Conservation (phyloP, 495 filamentous ascomycete species). For the Penicillium turbatum region DNA sequence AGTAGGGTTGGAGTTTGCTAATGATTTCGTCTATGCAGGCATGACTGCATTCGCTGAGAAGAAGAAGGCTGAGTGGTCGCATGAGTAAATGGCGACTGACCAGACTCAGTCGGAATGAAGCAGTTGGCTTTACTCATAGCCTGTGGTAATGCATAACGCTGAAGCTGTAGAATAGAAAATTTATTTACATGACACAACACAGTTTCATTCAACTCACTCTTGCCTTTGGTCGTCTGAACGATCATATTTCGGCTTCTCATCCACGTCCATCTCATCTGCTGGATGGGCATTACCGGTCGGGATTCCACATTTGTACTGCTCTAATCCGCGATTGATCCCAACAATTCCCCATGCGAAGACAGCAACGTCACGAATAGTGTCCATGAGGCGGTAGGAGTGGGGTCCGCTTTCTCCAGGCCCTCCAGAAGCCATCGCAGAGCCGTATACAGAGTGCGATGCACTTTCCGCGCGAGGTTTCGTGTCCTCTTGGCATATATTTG, state of each 20-base stretch:
- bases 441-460: conserved; percentile 1
- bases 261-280: conserved; percentile 29
- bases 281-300: conserved; percentile 58
- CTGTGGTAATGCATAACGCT: not conserved
- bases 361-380: conserved; percentile 75
- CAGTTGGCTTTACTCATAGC: not conserved
- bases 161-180: not conserved
- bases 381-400: conserved; percentile 61
- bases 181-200: not conserved
- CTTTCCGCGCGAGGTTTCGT: not conserved
- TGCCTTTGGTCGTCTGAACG: conserved; percentile 5
- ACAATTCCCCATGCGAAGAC: conserved; percentile 48
- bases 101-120: not conserved
- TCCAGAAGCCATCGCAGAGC: not conserved
- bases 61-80: conserved; percentile 85
- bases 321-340: conserved; percentile 75
- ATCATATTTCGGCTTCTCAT: conserved; percentile 2
- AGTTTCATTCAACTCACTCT: not conserved
- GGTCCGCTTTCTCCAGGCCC: conserved; percentile 32
- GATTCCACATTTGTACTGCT: conserved; percentile 58
- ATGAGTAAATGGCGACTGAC: conserved; percentile 54
- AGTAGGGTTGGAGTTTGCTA: conserved; percentile 10
- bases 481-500: conserved; percentile 14
- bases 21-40: conserved; percentile 38
- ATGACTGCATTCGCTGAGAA: conserved; percentile 96